These are phyloP conservation scores for Aspergillus latus DNA, from an alignment of 2,329 filamentous ascomycete species.

Conservation along the genomic window DNA sequence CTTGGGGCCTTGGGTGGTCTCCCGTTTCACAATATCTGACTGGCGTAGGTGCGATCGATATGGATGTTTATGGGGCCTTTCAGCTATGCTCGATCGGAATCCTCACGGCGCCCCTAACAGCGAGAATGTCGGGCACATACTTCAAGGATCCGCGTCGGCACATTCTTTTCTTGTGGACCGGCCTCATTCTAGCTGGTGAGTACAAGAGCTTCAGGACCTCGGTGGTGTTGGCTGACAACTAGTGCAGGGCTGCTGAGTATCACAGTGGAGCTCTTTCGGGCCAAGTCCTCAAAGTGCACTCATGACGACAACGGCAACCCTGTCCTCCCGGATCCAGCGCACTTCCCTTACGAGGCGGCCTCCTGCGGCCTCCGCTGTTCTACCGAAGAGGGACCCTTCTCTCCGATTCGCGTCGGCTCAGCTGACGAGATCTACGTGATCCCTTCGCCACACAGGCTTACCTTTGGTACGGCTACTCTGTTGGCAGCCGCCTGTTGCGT, in stretches of 20 bases:
- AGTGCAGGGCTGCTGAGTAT: constrained; percentile 3
- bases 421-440: constrained; percentile 6
- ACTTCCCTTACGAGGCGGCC: constrained; percentile 1
- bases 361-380: constrained; percentile 1
- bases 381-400: background rate
- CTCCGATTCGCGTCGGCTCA: background rate
- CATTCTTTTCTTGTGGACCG: constrained; percentile 8
- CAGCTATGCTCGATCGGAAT: constrained; percentile 9
- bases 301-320: background rate
- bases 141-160: constrained; percentile 4
- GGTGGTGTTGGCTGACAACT: background rate
- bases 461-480: background rate
- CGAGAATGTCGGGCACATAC: constrained; percentile 6
- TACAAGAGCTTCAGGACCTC: background rate
- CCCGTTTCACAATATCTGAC: background rate
- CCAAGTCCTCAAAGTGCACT: background rate
- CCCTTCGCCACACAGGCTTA: constrained; percentile 4
- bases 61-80: constrained; percentile 8
- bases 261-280: constrained; percentile 5
- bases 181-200: constrained; percentile 5
- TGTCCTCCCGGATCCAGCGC: background rate
- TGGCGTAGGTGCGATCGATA: background rate
- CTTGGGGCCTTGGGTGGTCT: background rate
- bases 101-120: constrained; percentile 6
- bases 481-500: constrained; percentile 3